Evolutionary conservation across 148 eudicot genomes (phyloP), one percentile per base, ranked within the genome.

Genomic region (Talinum fruticosum): DNA sequence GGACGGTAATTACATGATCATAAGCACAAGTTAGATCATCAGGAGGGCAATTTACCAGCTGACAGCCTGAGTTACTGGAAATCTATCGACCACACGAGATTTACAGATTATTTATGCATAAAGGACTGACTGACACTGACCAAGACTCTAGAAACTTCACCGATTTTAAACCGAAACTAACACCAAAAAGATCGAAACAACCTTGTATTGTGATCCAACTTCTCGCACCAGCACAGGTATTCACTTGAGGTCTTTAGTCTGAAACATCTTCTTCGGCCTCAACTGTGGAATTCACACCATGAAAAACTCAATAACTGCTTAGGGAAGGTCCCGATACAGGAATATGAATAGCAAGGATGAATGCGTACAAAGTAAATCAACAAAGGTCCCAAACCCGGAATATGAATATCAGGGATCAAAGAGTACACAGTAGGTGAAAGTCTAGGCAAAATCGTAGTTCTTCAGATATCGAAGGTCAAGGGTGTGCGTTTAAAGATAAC

Each of bases 251-350:
- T 32, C 45, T 5, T 76, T 76, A 0, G 38, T 29, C n/a, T 66
- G 61, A 45, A 65, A 75, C 10, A 64, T 33, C 72, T 67, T 76
- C 72, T 76, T 66, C 5, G 65, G n/a, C 83, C 83, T 80, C 66
- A 75, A 37, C 79, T 73, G 72, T 37, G 1, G 5, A 65, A 38
- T 5, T 5, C 8, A 38, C 6, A 38, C 2, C 44, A 38, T 38
- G 44, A 38, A 1, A 38, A 38, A 38, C 44, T 38, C 8, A 38
- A 38, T 38, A 10, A 10, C 44, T 38, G 44, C 44, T 38, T 38
- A 38, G 8, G 8, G 2, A 38, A 38, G 44, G 44, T 38, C 44
- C 44, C 44, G 8, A 38, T 0, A 38, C 8, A 5, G 44, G 44
- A 38, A 38, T 38, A 38, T 38, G 44, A 4, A 38, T 38, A 38